These are phyloP conservation scores for Sugiyamaella chiloensis DNA, from an alignment of 805 yeast genomes.

Conservation along the genomic window DNA sequence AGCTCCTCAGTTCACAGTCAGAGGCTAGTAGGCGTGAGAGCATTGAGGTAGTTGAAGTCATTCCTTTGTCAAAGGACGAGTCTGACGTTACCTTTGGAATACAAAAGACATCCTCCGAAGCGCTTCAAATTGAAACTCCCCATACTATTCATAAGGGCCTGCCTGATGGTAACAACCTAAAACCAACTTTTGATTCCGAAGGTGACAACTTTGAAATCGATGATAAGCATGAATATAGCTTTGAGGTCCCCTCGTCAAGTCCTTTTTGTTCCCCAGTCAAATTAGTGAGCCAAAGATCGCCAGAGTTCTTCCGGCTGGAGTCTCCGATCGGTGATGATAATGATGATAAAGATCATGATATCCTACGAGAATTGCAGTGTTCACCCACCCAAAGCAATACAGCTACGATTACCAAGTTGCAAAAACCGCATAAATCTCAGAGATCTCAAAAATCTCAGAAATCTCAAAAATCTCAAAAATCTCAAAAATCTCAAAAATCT, in stretches of 20 bases:
- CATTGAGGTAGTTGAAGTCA: too few relatives aligned
- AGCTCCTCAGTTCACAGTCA: too few relatives aligned
- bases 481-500: neutral
- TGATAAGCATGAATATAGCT: neutral
- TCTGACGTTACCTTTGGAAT: too few relatives aligned
- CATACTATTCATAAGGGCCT: too few relatives aligned
- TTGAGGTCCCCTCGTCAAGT: slow-evolving; percentile 29
- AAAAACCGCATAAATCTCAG: slow-evolving; percentile 10
- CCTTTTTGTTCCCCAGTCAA: slow-evolving; percentile 27
- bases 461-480: neutral
- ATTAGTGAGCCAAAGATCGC: slow-evolving; percentile 3
- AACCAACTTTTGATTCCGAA: neutral
- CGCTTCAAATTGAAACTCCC: neutral
- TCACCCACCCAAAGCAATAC: neutral
- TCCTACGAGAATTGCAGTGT: too few relatives aligned
- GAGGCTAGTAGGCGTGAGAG: too few relatives aligned
- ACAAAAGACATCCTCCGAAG: neutral
- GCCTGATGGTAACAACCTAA: neutral
- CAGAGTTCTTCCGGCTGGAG: too few relatives aligned
- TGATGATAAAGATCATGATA: too few relatives aligned
- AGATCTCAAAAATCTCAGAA: slow-evolving; percentile 37
- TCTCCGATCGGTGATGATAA: too few relatives aligned
- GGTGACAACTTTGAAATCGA: neutral
- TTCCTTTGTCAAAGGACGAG: too few relatives aligned
- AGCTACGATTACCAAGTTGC: neutral